Percentiles rank a stretch among this genome's conserved stretches.
phyloP scores from a whole-genome alignment of 306 rosid species.

The Alnus glutinosa region DNA sequence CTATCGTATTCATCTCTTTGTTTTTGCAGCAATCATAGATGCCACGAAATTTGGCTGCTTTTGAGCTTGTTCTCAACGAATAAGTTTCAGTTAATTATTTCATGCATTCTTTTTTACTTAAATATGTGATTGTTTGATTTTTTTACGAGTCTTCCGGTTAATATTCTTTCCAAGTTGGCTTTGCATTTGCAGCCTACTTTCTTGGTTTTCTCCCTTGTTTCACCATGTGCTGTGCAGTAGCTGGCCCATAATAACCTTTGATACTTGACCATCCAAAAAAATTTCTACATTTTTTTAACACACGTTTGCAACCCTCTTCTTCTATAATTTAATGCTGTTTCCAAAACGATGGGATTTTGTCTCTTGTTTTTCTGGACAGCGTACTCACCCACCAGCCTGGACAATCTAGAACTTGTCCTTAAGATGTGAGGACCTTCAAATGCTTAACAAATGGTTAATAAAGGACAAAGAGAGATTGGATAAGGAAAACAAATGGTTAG shows the following conservation, averaged over 20 bases:
- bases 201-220: background rate
- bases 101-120: background rate
- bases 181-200: background rate
- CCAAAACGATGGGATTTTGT: background rate
- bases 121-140: background rate
- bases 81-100: background rate
- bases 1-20: slow-evolving; percentile 1
- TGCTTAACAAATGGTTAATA: background rate
- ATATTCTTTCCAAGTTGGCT: background rate
- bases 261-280: background rate
- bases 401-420: too few relatives aligned
- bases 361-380: background rate
- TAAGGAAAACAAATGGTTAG: background rate
- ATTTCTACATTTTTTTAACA: background rate
- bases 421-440: background rate
- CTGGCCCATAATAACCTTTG: background rate
- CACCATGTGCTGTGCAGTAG: background rate
- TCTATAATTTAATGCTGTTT: background rate
- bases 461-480: background rate
- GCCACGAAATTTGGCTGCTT: background rate
- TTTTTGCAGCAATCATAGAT: background rate
- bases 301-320: background rate
- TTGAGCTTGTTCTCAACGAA: background rate
- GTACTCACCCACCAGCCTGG: background rate
- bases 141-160: background rate